Conservation (phyloP, 1,139 yeast genomes). For the Blastobotrys elegans region DNA sequence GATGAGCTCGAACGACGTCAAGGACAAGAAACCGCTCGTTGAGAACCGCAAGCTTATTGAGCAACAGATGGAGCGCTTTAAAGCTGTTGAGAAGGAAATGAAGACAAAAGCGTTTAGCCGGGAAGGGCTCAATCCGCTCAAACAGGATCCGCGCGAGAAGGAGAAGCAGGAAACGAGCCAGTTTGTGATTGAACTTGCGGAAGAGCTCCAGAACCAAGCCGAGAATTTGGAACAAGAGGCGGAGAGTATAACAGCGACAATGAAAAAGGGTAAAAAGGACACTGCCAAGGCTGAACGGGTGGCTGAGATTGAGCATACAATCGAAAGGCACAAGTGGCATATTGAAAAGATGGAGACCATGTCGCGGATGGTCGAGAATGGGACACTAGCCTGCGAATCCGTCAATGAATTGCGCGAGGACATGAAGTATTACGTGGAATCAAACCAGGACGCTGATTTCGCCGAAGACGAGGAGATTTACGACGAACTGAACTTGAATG, state of each 20-base stretch:
- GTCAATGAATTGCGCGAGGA: constrained; percentile 83
- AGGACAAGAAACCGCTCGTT: constrained; percentile 73
- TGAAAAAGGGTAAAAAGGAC: constrained; percentile 57
- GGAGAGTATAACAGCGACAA: constrained; percentile 50
- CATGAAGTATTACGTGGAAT: constrained; percentile 88
- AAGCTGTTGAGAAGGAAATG: constrained; percentile 89
- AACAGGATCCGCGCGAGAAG: constrained; percentile 72
- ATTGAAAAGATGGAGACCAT: constrained; percentile 71
- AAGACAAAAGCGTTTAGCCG: constrained; percentile 94
- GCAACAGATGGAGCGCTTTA: constrained; percentile 85
- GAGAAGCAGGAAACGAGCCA: constrained; percentile 72
- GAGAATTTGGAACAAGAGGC: constrained; percentile 77
- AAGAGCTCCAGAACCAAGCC: constrained; percentile 76
- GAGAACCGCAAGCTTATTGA: constrained; percentile 85
- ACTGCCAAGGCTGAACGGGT: constrained; percentile 50
- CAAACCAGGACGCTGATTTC: constrained; percentile 93
- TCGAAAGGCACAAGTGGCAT: constrained; percentile 80
- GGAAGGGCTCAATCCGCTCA: constrained; percentile 57
- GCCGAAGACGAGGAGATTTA: constrained; percentile 93
- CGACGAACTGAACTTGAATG: constrained; percentile 77
- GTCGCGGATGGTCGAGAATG: constrained; percentile 74
- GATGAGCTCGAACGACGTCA: constrained; percentile 88
- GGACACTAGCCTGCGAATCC: constrained; percentile 73
- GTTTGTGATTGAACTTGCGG: constrained; percentile 70
- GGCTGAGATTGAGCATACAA: constrained; percentile 55